These are phyloP conservation scores for Fraxinus cuspidata DNA, from an alignment of 257 asterid species.

Conservation along the genomic window DNA sequence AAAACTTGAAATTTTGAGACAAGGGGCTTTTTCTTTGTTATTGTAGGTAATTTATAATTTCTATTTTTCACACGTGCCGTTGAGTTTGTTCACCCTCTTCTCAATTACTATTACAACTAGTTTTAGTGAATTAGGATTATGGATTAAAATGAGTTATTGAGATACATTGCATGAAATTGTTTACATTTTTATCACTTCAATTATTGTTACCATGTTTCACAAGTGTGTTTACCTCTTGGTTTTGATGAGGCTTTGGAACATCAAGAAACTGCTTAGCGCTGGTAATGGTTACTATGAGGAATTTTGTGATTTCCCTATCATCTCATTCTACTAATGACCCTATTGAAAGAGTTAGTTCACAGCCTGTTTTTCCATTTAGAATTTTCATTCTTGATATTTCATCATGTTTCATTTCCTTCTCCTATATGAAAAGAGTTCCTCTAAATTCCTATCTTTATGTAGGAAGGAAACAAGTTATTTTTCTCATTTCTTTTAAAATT, in stretches of 20 bases:
- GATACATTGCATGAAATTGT: not conserved
- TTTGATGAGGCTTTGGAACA: not conserved
- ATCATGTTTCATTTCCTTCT: too few species aligned
- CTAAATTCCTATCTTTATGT: too few species aligned
- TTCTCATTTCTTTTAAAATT: too few species aligned
- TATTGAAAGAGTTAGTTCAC: too few species aligned
- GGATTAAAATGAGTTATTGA: not conserved
- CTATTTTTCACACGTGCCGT: not conserved
- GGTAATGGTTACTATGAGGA: not conserved
- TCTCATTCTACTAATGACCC: too few species aligned
- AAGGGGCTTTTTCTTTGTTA: too few species aligned
- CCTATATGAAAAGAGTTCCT: too few species aligned
- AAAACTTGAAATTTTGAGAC: too few species aligned
- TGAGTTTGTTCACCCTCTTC: not conserved
- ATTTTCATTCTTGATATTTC: too few species aligned
- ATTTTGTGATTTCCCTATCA: too few species aligned
- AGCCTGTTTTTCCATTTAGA: too few species aligned
- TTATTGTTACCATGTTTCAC: not conserved
- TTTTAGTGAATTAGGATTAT: not conserved
- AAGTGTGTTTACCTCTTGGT: not conserved
- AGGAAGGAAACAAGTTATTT: too few species aligned
- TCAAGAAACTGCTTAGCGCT: not conserved
- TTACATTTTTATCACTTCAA: not conserved
- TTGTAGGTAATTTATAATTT: slow-evolving; percentile 66
- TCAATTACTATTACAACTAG: not conserved